Percentiles rank a stretch among this genome's conserved stretches.
Conservation (phyloP, 2,329 filamentous ascomycete genomes). For the Nectriaceae sp. region DNA sequence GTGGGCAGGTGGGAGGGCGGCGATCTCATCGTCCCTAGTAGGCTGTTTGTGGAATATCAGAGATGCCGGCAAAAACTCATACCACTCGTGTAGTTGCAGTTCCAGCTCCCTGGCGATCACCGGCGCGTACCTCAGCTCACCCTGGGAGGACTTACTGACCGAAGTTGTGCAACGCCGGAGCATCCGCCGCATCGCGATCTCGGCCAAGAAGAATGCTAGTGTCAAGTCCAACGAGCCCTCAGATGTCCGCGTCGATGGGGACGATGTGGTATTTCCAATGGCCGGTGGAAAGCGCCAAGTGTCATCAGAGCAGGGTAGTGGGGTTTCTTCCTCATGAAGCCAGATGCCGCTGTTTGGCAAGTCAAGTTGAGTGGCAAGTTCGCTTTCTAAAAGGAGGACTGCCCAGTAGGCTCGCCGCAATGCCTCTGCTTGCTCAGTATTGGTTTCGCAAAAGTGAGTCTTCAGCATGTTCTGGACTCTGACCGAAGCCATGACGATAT, state of each 20-base stretch:
- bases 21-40: no score
- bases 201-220: slow-evolving; percentile 32
- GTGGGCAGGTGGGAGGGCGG: no score
- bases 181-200: slow-evolving; percentile 36
- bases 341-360: no score
- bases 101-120: slow-evolving; percentile 33
- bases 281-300: slow-evolving; percentile 3
- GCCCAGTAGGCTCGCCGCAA: no score
- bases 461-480: no score
- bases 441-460: no score
- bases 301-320: slow-evolving; percentile 2
- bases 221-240: slow-evolving; percentile 11
- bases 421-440: no score
- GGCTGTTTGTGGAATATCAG: no score
- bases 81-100: slow-evolving; percentile 37
- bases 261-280: no score
- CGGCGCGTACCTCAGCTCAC: slow-evolving; percentile 26
- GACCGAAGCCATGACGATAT: no score
- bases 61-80: slow-evolving; percentile 29
- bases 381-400: no score
- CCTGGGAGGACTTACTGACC: slow-evolving; percentile 17
- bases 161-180: slow-evolving; percentile 32
- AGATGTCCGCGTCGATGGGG: neutral
- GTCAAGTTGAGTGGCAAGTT: no score
- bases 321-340: slow-evolving; percentile 4